Evolutionary conservation across 164 flowering plant genomes (phyloP).

Genomic region (Protea cynaroides): DNA sequence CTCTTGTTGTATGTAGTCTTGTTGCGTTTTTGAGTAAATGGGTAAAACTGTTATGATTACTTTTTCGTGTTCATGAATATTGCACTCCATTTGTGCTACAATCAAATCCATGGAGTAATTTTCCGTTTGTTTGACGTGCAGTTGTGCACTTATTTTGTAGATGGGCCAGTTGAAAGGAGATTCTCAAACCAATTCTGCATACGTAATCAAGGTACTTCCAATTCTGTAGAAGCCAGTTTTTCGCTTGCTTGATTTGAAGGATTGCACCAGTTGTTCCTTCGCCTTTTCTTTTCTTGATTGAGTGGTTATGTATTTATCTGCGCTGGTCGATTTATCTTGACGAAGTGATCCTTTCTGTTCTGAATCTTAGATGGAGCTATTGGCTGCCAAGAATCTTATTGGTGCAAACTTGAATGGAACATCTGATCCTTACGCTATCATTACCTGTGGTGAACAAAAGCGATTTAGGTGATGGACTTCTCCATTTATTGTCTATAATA

Average conservation of each 20-base stretch:
- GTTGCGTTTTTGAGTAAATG: neutral
- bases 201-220: constrained; percentile 65
- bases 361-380: constrained; percentile 60
- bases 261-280: neutral
- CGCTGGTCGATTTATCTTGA: neutral
- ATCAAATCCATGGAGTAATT: constrained; percentile 40
- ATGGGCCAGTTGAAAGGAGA: constrained; percentile 71
- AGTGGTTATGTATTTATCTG: neutral
- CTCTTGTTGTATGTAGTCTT: neutral
- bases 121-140: constrained; percentile 82
- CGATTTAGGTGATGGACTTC: constrained; percentile 70
- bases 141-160: constrained; percentile 97
- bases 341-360: neutral
- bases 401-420: constrained; percentile 98
- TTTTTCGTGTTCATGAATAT: neutral
- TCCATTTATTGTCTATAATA: neutral
- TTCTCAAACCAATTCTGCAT: constrained; percentile 47
- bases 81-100: neutral
- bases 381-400: constrained; percentile 96
- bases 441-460: constrained; percentile 87
- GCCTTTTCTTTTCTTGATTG: too few species aligned
- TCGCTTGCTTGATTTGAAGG: neutral
- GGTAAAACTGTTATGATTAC: neutral
- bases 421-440: constrained; percentile 98
- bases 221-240: neutral